These are phyloP conservation scores for Oenanthe javanica DNA, from an alignment of 140 eudicot genomes.

Conservation along the genomic window DNA sequence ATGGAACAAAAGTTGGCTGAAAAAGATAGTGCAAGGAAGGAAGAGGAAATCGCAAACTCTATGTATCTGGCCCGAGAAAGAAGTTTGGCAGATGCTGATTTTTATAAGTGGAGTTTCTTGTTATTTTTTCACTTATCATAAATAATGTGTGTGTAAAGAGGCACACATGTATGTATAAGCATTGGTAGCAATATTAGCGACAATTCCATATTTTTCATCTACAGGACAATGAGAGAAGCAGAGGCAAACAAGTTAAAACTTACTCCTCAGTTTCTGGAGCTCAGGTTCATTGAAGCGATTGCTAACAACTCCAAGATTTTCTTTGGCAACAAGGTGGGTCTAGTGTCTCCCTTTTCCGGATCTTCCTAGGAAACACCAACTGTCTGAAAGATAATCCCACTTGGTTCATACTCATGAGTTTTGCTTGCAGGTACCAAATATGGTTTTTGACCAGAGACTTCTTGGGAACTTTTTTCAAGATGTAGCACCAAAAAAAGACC, in stretches of 20 bases:
- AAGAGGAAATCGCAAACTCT: constrained; percentile 74
- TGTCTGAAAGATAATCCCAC: background rate
- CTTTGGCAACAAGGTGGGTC: constrained; percentile 76
- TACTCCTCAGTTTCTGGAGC: constrained; percentile 75
- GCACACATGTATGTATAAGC: background rate
- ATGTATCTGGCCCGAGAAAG: constrained; percentile 86
- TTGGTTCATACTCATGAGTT: background rate
- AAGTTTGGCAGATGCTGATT: constrained; percentile 88
- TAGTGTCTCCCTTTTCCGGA: background rate
- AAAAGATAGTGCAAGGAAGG: constrained; percentile 73
- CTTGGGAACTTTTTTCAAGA: constrained; percentile 66
- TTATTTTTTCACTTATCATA: background rate
- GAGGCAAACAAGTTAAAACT: constrained; percentile 90
- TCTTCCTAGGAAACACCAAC: background rate
- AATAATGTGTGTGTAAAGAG: background rate
- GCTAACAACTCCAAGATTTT: constrained; percentile 78
- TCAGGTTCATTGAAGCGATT: constrained; percentile 74
- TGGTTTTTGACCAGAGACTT: constrained; percentile 79
- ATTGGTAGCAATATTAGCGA: background rate
- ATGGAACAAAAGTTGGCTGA: constrained; percentile 94
- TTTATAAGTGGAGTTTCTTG: constrained; percentile 42
- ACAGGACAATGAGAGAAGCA: constrained; percentile 79
- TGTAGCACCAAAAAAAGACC: constrained; percentile 24
- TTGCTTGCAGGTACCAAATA: constrained; percentile 61
- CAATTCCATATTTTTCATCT: constrained; percentile 5